phyloP scores from a whole-genome alignment of 2,329 filamentous ascomycete species.

The Venturia nashicola region DNA sequence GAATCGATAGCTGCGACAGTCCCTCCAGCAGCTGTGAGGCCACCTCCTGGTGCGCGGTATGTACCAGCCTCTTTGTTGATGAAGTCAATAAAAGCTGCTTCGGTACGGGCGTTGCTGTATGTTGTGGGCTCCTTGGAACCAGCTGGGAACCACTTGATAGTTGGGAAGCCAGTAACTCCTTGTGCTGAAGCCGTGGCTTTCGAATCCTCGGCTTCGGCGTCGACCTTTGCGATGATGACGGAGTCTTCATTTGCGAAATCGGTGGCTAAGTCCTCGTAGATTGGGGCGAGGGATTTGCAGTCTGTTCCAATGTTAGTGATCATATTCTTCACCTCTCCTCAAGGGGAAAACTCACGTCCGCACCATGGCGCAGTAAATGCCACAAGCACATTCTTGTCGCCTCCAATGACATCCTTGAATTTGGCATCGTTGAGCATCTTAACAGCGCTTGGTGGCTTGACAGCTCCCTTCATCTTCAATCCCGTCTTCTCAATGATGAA shows the following conservation, averaged over 20 bases:
- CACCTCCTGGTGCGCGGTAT: conserved; percentile 69
- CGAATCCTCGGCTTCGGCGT: conserved; percentile 77
- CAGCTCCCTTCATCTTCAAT: conserved; percentile 65
- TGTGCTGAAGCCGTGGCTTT: conserved; percentile 67
- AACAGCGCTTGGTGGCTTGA: conserved; percentile 60
- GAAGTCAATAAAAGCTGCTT: conserved; percentile 65
- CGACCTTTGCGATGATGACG: conserved; percentile 87
- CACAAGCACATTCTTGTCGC: conserved; percentile 81
- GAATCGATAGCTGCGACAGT: conserved; percentile 69
- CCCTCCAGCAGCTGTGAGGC: conserved; percentile 65
- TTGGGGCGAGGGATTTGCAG: conserved; percentile 88
- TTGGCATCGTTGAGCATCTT: conserved; percentile 66
- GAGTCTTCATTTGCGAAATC: conserved; percentile 67
- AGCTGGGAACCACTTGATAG: conserved; percentile 94
- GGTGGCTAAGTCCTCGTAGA: conserved; percentile 75
- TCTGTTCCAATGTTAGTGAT: conserved; percentile 41
- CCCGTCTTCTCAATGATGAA: conserved; percentile 86
- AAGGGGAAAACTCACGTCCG: conserved; percentile 59
- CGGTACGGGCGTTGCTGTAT: conserved; percentile 66
- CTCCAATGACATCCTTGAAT: conserved; percentile 67
- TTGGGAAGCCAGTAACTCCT: conserved; percentile 78
- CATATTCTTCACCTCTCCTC: background rate
- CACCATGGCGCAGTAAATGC: conserved; percentile 98
- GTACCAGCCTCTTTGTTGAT: conserved; percentile 85
- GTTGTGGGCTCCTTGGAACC: conserved; percentile 59